Base-by-base conservation (phyloP, 495 filamentous ascomycete genomes). In the Podospora tetraspora region DNA sequence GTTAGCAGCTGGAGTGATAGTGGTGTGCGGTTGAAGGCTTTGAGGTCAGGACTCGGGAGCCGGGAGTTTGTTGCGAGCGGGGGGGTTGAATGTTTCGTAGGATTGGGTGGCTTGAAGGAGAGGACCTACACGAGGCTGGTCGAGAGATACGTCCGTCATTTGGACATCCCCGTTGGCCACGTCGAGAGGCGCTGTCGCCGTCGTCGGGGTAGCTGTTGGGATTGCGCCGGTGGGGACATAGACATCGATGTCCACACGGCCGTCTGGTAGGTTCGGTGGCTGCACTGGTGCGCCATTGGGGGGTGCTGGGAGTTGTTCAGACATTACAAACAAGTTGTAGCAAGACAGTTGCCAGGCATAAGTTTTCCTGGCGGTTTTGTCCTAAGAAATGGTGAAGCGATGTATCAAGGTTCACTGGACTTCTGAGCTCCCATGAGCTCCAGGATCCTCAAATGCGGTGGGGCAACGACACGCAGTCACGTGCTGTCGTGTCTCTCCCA, bases 391-490 rank as follows among this genome's bases (percentile, higher is more conserved):
- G n/a, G 43, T n/a, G 43, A 52, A 52, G 43, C 5, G 32, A 34
- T 34, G 2, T 34, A 37, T 37, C 34, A 37, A 37, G 34, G 12
- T 16, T 37, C 34, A 12, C 34, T 16, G 12, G 34, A 43, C 34
- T 16, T 19, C 12, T 3, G 30, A 43, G 37, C 37, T 37, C 34
- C 34, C 12, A 6, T 19, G 7, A 52, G 43, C 43, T 52, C 43
- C 43, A 52, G 43, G 43, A n/a, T 52, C 5, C 37, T 10, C 9
- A 43, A 43, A 57, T 27, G 62, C n/a, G 27, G 63, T 70, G 60
- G 63, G 63, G 62, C n/a, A n/a, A 27, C 0, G 30, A 67, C 74
- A 30, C 75, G 69, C 11, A 52, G 72, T 76, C 75, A 77, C 75
- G 75, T 67, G 75, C 72, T 22, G 43, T 67, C 74, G 75, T 65